Base-by-base conservation (phyloP, 1,284 basidiomycete genomes). In the Phaffia rhodozyma region DNA sequence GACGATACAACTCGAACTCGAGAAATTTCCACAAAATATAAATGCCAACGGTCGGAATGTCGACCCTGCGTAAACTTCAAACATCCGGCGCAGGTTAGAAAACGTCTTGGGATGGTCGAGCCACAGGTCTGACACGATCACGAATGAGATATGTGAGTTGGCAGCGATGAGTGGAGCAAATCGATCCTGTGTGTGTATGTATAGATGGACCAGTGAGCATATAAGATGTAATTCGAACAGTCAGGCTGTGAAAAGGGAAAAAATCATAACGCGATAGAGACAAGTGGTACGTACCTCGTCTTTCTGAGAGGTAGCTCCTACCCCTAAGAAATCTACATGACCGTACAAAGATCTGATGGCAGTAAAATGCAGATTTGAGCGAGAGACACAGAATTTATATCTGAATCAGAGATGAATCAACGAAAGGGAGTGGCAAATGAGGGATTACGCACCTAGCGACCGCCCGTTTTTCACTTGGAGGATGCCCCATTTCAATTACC, bases 1-100 rank as follows among this genome's bases (percentile, higher is more conserved):
- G 75, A 86, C 85, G 18, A 82, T 78, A 66, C 92, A 86, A 0
- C 88, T 86, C 67, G 82, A 82, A 68, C 86, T 89, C 2, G 86
- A 87, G 74, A 98, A 99, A 76, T 96, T 94, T 4, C 96, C 96
- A 70, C 96, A 99, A 38, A 98, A 78, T 23, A 97, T 83, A 68
- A 97, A 88, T 7, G 91, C 80, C 71, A 83, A 90, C 7, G 86
- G 94, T 67, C 87, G 86, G 64, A 75, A 86, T 89, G 68, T 82
- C 86, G 60, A 86, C 88, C 91, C 88, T 49, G 93, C 84, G 73
- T 94, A 98, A 58, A 91, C 91, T 69, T 93, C 86, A 69, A 98
- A 86, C 76, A 98, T 83, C 68, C 86, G 85, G 63, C 83, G 81
- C 16, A 99, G 80, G 1, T 89, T 91, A 7, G 79, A 75, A 16